Conservation (phyloP, 2,329 filamentous ascomycete species). For the Penicillium vulpinum region DNA sequence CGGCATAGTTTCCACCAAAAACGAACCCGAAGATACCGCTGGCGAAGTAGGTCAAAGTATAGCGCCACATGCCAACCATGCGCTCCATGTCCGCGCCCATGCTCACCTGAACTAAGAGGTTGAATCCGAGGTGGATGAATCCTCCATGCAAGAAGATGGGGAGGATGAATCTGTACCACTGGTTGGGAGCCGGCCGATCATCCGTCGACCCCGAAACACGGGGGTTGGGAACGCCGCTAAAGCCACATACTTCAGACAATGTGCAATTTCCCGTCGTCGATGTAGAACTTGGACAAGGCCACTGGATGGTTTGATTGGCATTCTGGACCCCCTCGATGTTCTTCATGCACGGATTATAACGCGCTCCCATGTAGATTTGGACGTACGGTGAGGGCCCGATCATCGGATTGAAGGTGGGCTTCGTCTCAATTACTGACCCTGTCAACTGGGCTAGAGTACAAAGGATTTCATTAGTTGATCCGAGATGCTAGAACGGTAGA, state of each 20-base stretch:
- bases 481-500: neutral
- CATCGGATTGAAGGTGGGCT: constrained; percentile 93
- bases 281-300: constrained; percentile 81
- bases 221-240: constrained; percentile 72
- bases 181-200: constrained; percentile 69
- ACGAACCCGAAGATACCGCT: constrained; percentile 96
- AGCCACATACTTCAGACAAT: constrained; percentile 80
- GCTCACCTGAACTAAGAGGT: constrained; percentile 86
- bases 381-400: constrained; percentile 90
- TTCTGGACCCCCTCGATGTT: constrained; percentile 53
- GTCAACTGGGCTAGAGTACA: constrained; percentile 65
- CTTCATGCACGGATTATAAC: constrained; percentile 94
- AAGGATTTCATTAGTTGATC: constrained; percentile 10
- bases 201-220: constrained; percentile 50
- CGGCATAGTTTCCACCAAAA: constrained; percentile 89
- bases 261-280: constrained; percentile 61
- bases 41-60: constrained; percentile 83
- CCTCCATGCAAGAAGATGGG: constrained; percentile 96
- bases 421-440: constrained; percentile 65
- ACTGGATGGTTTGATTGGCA: constrained; percentile 44
- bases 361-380: constrained; percentile 94
- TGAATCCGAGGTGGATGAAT: constrained; percentile 92
- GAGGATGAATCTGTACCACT: constrained; percentile 95
- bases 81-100: constrained; percentile 91
- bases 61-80: constrained; percentile 83